These are phyloP conservation scores for Haplosporangium sp. DNA, from an alignment of 371 early-diverging fungal genomes.

Conservation along the genomic window DNA sequence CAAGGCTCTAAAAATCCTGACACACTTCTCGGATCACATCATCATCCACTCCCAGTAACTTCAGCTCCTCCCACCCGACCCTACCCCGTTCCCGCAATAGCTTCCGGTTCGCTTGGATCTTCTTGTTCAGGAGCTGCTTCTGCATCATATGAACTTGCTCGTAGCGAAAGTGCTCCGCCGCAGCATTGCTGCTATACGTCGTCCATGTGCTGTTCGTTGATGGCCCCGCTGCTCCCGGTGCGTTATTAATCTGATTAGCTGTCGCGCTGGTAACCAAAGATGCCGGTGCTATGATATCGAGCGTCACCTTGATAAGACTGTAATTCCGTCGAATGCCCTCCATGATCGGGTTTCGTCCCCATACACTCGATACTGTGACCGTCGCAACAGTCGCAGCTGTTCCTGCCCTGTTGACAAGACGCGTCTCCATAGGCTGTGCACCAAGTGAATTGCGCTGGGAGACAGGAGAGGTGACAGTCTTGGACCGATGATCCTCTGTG, in stretches of 20 bases:
- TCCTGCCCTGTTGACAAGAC: background rate
- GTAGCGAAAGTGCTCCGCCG: background rate
- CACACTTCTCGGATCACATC: conserved; percentile 44
- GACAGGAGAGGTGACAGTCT: background rate
- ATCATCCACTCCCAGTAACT: conserved; percentile 35
- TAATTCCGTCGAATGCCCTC: conserved; percentile 51
- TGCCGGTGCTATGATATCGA: conserved; percentile 18
- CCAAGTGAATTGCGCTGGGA: no score
- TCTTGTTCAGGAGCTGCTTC: conserved; percentile 33
- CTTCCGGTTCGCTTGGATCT: conserved; percentile 39
- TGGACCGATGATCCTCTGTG: background rate
- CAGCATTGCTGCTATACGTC: background rate
- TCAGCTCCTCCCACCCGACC: conserved; percentile 43
- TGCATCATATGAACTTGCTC: conserved; percentile 16
- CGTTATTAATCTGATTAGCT: no score
- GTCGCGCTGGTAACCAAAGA: background rate
- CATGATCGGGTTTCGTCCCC: conserved; percentile 39
- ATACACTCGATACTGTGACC: background rate
- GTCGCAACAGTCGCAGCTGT: background rate
- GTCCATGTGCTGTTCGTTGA: background rate
- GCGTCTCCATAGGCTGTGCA: no score
- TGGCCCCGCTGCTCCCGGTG: background rate
- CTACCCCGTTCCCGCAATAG: conserved; percentile 26
- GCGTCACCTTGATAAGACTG: conserved; percentile 45
- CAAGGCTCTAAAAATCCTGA: background rate